Evolutionary conservation across 345 rosid species (phyloP).

Genomic region (Pistacia integerrima): DNA sequence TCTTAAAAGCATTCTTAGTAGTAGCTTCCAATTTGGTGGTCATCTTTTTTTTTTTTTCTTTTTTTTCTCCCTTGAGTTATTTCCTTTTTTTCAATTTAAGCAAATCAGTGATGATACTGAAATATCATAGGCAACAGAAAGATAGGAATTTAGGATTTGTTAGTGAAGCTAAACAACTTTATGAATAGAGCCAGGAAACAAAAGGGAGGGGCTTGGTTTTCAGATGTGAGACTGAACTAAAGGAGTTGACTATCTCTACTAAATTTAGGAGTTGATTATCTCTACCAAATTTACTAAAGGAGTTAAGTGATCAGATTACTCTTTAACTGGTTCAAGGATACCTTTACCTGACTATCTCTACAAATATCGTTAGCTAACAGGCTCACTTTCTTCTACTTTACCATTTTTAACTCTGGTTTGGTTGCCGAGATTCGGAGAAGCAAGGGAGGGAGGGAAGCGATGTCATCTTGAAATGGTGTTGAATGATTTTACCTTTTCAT

Average conservation of each 20-base stretch:
- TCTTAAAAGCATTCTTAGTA: background rate
- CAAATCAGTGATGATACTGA: background rate
- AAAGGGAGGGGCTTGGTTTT: no score
- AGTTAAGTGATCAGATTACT: no score
- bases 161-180: no score
- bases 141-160: background rate
- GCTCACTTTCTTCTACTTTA: background rate
- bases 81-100: background rate
- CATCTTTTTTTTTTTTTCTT: background rate
- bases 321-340: background rate
- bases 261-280: no score
- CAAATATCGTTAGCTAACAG: background rate
- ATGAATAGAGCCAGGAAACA: no score
- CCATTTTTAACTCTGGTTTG: no score
- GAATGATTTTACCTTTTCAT: background rate
- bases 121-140: background rate
- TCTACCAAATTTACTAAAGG: no score
- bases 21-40: background rate
- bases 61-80: background rate
- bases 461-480: slow-evolving; percentile 6
- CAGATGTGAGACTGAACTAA: no score
- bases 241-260: no score
- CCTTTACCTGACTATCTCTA: background rate
- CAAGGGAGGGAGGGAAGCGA: background rate
- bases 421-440: background rate